A percentile compares a stretch with the other conserved stretches of the same genome.
Conservation (phyloP, 495 filamentous ascomycete species). For the Penicillium psychrofluorescens region DNA sequence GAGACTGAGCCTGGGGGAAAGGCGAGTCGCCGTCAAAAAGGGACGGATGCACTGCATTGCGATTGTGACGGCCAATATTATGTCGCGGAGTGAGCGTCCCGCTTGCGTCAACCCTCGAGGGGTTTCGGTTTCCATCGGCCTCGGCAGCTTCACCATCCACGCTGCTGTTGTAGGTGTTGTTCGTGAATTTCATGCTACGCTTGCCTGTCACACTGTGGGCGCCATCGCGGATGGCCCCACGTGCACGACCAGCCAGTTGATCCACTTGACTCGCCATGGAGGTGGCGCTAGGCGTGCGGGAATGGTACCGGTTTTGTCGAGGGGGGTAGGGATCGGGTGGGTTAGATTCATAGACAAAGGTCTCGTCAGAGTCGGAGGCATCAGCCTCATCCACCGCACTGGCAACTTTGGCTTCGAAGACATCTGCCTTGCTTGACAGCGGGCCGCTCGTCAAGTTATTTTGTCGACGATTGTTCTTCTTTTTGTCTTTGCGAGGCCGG, state of each 20-base stretch:
- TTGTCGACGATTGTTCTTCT: conserved; percentile 63
- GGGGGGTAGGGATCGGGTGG: conserved; percentile 71
- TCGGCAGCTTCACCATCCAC: conserved; percentile 57
- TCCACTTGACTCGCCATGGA: conserved; percentile 80
- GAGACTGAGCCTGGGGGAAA: conserved; percentile 39
- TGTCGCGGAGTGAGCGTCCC: conserved; percentile 60
- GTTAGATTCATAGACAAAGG: conserved; percentile 98
- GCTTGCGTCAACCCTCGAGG: conserved; percentile 47
- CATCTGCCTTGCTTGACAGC: conserved; percentile 94
- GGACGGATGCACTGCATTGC: conserved; percentile 60
- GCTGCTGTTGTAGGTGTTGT: conserved; percentile 59
- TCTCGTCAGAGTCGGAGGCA: conserved; percentile 95
- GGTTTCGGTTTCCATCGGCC: conserved; percentile 55
- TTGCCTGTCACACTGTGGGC: conserved; percentile 68
- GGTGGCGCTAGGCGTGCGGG: conserved; percentile 88
- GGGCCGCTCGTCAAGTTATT: conserved; percentile 37
- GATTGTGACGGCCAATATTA: conserved; percentile 67
- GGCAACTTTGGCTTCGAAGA: conserved; percentile 94
- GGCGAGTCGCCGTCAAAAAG: conserved; percentile 75
- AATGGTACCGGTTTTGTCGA: conserved; percentile 80
- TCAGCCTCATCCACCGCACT: conserved; percentile 88
- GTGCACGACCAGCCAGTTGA: conserved; percentile 55
- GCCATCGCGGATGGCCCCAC: conserved; percentile 53
- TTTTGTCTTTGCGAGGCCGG: conserved; percentile 84
- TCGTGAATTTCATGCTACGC: conserved; percentile 98